Percentiles rank a stretch among this genome's conserved stretches.
Conservation (phyloP, 345 rosid species). For the Fremontodendron californicum region DNA sequence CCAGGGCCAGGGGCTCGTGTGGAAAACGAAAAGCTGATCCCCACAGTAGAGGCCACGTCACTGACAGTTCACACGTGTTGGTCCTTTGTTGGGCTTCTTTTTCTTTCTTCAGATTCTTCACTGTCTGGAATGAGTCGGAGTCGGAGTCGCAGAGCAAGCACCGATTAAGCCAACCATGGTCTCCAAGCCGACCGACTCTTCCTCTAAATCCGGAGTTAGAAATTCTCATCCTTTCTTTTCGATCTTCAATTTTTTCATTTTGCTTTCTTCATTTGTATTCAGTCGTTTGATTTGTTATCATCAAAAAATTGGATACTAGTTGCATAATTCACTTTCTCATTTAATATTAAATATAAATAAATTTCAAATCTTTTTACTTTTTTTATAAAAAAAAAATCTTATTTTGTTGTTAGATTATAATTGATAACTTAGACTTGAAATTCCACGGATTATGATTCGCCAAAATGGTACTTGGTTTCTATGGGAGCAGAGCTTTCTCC, state of each 20-base stretch:
- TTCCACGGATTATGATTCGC: not conserved
- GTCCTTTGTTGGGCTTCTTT: not conserved
- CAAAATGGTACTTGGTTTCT: too few relatives aligned
- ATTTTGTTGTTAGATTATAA: not conserved
- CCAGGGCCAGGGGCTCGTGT: too few relatives aligned
- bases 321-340: conserved; percentile 2
- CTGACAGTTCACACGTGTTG: conserved; percentile 8
- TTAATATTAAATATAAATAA: not conserved
- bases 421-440: not conserved
- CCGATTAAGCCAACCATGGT: conserved; percentile 9
- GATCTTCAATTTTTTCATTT: not conserved
- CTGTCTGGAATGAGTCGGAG: not conserved
- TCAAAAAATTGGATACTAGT: not conserved
- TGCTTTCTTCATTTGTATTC: not conserved
- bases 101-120: conserved; percentile 9
- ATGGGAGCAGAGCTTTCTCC: too few relatives aligned
- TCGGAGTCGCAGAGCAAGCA: conserved; percentile 10
- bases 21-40: not conserved
- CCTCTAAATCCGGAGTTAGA: conserved; percentile 37
- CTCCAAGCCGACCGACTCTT: conserved; percentile 16
- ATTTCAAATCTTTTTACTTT: not conserved
- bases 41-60: conserved; percentile 11
- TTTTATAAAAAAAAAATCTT: too few relatives aligned
- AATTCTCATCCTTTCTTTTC: conserved; percentile 14
- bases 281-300: not conserved